Conservation (phyloP, 2,329 filamentous ascomycete species). For the Colletotrichum tropicale region DNA sequence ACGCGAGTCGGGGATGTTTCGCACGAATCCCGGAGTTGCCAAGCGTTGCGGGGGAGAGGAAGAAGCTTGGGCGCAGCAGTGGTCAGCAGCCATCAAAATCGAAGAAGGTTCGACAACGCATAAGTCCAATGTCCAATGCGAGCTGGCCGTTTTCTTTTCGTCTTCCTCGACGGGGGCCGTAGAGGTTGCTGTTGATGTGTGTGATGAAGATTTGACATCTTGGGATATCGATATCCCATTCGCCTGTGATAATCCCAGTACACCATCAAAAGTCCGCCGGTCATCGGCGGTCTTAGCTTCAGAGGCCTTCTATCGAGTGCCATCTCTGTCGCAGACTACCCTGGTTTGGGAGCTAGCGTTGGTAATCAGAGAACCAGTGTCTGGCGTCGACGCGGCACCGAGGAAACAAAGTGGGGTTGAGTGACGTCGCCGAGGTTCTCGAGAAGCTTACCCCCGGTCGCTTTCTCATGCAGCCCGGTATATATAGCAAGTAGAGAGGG, state of each 20-base stretch:
- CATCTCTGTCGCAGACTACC: neutral
- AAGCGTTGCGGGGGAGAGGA: neutral
- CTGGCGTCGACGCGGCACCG: neutral
- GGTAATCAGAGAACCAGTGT: neutral
- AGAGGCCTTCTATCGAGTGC: neutral
- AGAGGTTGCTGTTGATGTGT: neutral
- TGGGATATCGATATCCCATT: neutral
- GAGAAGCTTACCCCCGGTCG: neutral
- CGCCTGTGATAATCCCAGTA: neutral
- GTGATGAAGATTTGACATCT: neutral
- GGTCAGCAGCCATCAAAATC: neutral
- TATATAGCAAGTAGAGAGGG: neutral
- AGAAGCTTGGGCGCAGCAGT: neutral
- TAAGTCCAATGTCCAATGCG: neutral
- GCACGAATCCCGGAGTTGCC: constrained; percentile 16
- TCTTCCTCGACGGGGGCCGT: neutral
- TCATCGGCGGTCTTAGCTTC: neutral
- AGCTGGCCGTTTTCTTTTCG: neutral
- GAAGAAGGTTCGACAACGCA: neutral
- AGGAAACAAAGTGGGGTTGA: neutral
- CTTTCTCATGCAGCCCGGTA: neutral
- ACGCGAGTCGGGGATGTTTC: constrained; percentile 16
- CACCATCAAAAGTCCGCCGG: neutral
- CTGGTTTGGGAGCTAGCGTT: neutral
- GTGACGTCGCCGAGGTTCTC: constrained; percentile 1